Conservation (phyloP, 345 rosid species). For the Populus pruinosa region DNA sequence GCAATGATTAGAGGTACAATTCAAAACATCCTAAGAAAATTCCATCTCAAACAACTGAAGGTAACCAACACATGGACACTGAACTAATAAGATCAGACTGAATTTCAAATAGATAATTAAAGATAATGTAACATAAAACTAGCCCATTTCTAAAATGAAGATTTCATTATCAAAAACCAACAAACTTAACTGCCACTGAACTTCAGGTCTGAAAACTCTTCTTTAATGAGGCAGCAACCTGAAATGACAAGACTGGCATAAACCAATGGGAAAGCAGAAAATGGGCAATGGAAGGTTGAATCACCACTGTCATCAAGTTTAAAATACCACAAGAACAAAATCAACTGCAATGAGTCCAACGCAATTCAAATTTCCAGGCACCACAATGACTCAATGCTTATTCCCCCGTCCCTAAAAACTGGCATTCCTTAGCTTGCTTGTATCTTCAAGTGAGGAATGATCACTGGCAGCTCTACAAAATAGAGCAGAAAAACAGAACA, state of each 20-base stretch:
- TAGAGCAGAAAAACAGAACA: conserved; percentile 8
- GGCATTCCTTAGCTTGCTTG: conserved; percentile 40
- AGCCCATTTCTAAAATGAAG: conserved; percentile 24
- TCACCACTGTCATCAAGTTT: conserved; percentile 32
- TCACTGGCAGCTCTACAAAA: conserved; percentile 39
- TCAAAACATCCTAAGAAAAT: conserved; percentile 6
- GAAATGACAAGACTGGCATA: conserved; percentile 46
- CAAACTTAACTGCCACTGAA: conserved; percentile 64
- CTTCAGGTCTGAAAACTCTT: conserved; percentile 47
- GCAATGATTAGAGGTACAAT: neutral
- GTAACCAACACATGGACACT: conserved; percentile 19
- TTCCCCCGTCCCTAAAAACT: conserved; percentile 43
- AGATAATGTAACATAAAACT: conserved; percentile 14
- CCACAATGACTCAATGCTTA: conserved; percentile 33
- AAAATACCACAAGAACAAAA: conserved; percentile 34
- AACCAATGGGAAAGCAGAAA: conserved; percentile 40
- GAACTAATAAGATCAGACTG: conserved; percentile 18
- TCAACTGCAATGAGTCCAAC: conserved; percentile 21
- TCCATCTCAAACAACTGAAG: conserved; percentile 9
- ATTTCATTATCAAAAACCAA: conserved; percentile 35
- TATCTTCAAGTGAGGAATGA: conserved; percentile 39
- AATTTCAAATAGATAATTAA: conserved; percentile 10
- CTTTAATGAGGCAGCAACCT: conserved; percentile 47
- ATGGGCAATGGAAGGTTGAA: conserved; percentile 30
- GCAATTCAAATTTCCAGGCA: conserved; percentile 15